Base-by-base conservation (phyloP, 148 eudicot species). In the Rhododendron simsii region DNA sequence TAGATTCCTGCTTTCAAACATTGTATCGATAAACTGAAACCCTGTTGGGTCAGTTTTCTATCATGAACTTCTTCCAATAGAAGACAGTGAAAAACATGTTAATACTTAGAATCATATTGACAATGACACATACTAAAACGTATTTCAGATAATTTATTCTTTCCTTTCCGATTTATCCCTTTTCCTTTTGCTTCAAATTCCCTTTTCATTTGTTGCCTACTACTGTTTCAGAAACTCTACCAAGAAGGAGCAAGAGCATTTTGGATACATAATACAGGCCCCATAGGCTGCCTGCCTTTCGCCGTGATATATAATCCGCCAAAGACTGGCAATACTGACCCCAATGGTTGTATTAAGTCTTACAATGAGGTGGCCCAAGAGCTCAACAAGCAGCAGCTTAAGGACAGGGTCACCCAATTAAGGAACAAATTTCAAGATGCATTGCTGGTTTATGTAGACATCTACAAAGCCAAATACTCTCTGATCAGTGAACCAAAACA, bases 201-300 rank as follows among this genome's bases (percentile, higher is more conserved):
- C 74, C 30, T 39, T 18, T 65, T 63, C 50, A 55, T 8, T 63
- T 67, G 44, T 7, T 45, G 26, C 7, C 2, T 85, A 7, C 78
- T 53, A 41, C n/a, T 67, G 8, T 51, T 73, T 44, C 86, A 91
- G 92, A 78, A 84, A 51, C 91, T 91, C 37, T 83, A 87, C 57
- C 74, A 30, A 30, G 30, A 30, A 30, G 30, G 91, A 81, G 91
- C 89, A 84, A 84, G 89, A 67, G 47, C 53, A 41, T 87, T 89
- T 87, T 89, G 91, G 92, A 84, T 89, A 63, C 91, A 87, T 50
- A 89, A 89, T 81, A 91, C 88, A 47, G 91, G 92, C 28, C 92
- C 92, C 14, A 77, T 89, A 23, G 92, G 92, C 33, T 91, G 91
- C 89, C 73, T 91, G 71, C 91, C 92, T 69, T 28, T 14, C 63